Percentiles rank a stretch among this genome's conserved stretches.
These are phyloP conservation scores for Dryadomyces quercus-mongolicae DNA, from an alignment of 2,329 filamentous ascomycete species.

Conservation along the genomic window DNA sequence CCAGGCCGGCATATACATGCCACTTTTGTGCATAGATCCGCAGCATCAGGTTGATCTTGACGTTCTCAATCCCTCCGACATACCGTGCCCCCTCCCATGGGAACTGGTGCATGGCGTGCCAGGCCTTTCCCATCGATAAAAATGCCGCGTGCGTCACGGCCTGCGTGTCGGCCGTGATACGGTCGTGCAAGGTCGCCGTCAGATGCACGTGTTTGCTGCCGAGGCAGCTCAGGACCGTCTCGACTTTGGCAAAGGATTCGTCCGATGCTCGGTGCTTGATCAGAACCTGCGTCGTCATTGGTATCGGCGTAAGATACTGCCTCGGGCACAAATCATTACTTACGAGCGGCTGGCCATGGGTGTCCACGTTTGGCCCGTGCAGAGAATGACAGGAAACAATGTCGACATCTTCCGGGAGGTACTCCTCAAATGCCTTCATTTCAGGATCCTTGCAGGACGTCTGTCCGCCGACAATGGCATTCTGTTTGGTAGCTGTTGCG, in stretches of 20 bases:
- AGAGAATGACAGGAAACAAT: slow-evolving; percentile 95
- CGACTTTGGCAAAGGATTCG: slow-evolving; percentile 63
- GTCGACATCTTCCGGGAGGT: slow-evolving; percentile 78
- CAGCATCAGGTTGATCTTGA: slow-evolving; percentile 96
- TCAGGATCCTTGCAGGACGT: slow-evolving; percentile 98
- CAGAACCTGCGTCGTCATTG: slow-evolving; percentile 39
- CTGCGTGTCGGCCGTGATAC: slow-evolving; percentile 96
- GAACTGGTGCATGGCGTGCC: slow-evolving; percentile 90
- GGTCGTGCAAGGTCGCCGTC: slow-evolving; percentile 78
- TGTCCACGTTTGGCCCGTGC: slow-evolving; percentile 83
- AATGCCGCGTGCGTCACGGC: slow-evolving; percentile 97
- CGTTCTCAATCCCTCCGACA: slow-evolving; percentile 94
- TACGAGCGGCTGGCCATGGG: slow-evolving; percentile 81
- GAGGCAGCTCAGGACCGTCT: slow-evolving; percentile 71
- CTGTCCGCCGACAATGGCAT: slow-evolving; percentile 91
- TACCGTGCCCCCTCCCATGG: slow-evolving; percentile 96
- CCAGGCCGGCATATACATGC: slow-evolving; percentile 97
- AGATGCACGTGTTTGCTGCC: slow-evolving; percentile 79
- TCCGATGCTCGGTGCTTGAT: slow-evolving; percentile 86
- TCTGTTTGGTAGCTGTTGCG: slow-evolving; percentile 71
- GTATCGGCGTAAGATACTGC: not conserved
- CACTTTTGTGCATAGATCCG: slow-evolving; percentile 98
- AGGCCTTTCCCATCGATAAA: slow-evolving; percentile 93
- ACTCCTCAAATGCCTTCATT: slow-evolving; percentile 80
- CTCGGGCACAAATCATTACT: slow-evolving; percentile 13